A percentile compares a stretch with the other conserved stretches of the same genome.
These are phyloP conservation scores for Alternaria consortialis DNA, from an alignment of 2,329 filamentous ascomycete species.

Conservation along the genomic window DNA sequence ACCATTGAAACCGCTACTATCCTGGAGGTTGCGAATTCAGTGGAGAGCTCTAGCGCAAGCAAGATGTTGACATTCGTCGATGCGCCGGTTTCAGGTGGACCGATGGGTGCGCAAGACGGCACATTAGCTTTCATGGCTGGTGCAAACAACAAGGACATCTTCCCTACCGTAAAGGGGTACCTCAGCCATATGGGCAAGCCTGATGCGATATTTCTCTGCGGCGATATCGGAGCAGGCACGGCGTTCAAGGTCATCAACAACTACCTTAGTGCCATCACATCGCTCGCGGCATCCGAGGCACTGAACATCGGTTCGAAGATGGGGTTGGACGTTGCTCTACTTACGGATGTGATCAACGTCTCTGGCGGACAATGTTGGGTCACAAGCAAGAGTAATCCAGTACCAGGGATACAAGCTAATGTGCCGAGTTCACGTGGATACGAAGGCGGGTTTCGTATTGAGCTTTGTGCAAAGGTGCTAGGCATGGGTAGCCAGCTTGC, in stretches of 20 bases:
- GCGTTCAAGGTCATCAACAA: slow-evolving; percentile 96
- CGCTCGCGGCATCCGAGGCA: slow-evolving; percentile 73
- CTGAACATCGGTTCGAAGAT: slow-evolving; percentile 70
- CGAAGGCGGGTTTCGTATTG: slow-evolving; percentile 51
- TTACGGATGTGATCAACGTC: slow-evolving; percentile 87
- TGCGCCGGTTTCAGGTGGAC: slow-evolving; percentile 93
- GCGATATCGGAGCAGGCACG: slow-evolving; percentile 81
- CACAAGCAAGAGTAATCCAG: slow-evolving; percentile 91
- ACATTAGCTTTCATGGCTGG: slow-evolving; percentile 96
- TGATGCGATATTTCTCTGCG: slow-evolving; percentile 79
- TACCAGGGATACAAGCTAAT: slow-evolving; percentile 61
- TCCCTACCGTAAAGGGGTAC: slow-evolving; percentile 68
- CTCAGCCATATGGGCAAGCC: slow-evolving; percentile 81
- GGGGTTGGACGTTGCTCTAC: slow-evolving; percentile 67
- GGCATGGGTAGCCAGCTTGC: slow-evolving; percentile 47
- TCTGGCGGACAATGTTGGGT: slow-evolving; percentile 94
- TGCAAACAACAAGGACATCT: slow-evolving; percentile 57
- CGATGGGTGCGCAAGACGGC: slow-evolving; percentile 85
- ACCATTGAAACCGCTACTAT: slow-evolving; percentile 95
- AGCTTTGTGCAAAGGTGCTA: slow-evolving; percentile 47
- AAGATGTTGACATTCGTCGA: slow-evolving; percentile 81
- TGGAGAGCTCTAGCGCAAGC: slow-evolving; percentile 58
- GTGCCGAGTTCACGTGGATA: slow-evolving; percentile 52
- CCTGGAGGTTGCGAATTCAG: slow-evolving; percentile 75
- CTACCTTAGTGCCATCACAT: slow-evolving; percentile 91